phyloP scores from a whole-genome alignment of 2,329 filamentous ascomycete genomes.

The Xylariales sp. region DNA sequence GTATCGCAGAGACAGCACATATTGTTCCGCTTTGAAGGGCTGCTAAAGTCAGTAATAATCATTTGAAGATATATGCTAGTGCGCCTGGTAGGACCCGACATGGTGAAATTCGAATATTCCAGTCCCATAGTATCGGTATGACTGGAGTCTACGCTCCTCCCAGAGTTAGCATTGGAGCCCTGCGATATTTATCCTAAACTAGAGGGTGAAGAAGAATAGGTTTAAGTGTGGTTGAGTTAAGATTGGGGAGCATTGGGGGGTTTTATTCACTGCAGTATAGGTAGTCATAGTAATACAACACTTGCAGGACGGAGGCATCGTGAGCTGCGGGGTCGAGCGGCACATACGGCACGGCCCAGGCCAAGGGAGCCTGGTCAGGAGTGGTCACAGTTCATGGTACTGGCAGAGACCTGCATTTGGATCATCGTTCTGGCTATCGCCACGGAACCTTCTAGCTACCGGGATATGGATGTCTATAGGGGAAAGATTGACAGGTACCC shows the following conservation, averaged over 20 bases:
- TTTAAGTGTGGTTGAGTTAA: conserved; percentile 12
- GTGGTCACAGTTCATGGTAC: neutral
- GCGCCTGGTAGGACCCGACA: neutral
- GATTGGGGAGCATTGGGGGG: conserved; percentile 23
- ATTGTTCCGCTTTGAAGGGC: neutral
- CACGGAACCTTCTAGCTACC: neutral
- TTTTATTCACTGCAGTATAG: conserved; percentile 7
- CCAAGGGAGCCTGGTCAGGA: conserved; percentile 11
- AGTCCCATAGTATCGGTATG: neutral
- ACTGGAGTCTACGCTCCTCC: neutral
- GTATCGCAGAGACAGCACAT: neutral
- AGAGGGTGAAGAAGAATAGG: conserved; percentile 10
- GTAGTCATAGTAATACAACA: neutral
- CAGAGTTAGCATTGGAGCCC: conserved; percentile 15
- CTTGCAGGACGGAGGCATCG: conserved; percentile 14
- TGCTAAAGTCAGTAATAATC: neutral
- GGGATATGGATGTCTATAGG: neutral
- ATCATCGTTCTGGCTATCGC: neutral
- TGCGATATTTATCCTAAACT: conserved; percentile 13
- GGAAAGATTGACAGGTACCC: neutral
- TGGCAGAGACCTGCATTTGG: neutral
- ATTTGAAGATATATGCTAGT: neutral
- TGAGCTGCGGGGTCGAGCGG: conserved; percentile 20
- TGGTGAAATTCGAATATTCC: neutral
- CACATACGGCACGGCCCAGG: conserved; percentile 10